A percentile compares a stretch with the other conserved stretches of the same genome.
Conservation (phyloP, 148 eudicot genomes). For the Bassia scoparia region DNA sequence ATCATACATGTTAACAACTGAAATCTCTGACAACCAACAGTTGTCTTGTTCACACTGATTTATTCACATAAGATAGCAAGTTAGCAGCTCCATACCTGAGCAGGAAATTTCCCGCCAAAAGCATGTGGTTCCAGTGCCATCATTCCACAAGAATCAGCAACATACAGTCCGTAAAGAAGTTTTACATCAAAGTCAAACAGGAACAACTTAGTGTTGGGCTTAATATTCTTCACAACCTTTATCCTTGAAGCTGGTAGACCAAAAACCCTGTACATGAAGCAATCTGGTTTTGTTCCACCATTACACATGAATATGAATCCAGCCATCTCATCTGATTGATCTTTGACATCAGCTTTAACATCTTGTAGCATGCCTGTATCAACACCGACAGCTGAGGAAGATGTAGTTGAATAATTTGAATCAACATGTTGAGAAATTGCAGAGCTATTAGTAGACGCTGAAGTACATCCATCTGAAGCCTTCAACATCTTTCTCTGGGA, state of each 20-base stretch:
- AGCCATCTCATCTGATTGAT: conserved; percentile 19
- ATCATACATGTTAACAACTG: background rate
- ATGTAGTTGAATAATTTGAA: conserved; percentile 8
- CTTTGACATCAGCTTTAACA: conserved; percentile 3
- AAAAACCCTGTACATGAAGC: conserved; percentile 58
- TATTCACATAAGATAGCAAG: background rate
- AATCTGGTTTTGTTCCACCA: conserved; percentile 53
- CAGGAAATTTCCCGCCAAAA: conserved; percentile 63
- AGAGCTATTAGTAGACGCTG: conserved; percentile 7
- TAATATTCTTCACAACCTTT: conserved; percentile 46
- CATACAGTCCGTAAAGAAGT: conserved; percentile 70
- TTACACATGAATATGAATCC: conserved; percentile 73
- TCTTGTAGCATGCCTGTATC: background rate
- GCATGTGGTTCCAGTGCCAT: conserved; percentile 58
- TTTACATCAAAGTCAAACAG: conserved; percentile 58
- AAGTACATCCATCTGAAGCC: conserved; percentile 5
- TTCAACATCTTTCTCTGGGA: conserved; percentile 14
- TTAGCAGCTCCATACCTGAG: conserved; percentile 51
- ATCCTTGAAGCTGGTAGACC: conserved; percentile 60
- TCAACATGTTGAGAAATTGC: conserved; percentile 14
- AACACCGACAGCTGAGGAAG: background rate
- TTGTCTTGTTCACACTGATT: background rate
- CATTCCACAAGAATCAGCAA: conserved; percentile 48
- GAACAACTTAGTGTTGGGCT: conserved; percentile 55
- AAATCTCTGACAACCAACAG: background rate